phyloP scores from a whole-genome alignment of 31 red algal species.

The Asparagopsis taxiformis region DNA sequence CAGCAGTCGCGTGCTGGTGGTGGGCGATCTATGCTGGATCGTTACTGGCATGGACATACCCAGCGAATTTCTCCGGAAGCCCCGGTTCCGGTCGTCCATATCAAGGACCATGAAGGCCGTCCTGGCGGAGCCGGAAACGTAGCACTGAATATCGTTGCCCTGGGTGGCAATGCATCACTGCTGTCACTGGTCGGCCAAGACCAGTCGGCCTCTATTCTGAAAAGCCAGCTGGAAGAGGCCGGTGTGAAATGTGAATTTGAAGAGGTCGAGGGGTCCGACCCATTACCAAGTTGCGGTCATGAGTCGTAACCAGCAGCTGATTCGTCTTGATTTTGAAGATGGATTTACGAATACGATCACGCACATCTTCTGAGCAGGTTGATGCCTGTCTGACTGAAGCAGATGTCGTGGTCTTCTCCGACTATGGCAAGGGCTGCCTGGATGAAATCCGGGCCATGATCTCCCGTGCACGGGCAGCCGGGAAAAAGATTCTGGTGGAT shows the following conservation, averaged over 20 bases:
- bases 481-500: constrained; percentile 3
- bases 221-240: no score
- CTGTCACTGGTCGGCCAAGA: background rate
- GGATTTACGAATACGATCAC: background rate
- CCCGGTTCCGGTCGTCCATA: background rate
- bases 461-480: no score
- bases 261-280: no score
- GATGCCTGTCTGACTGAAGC: no score
- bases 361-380: no score
- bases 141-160: background rate
- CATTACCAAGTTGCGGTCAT: constrained; percentile 1
- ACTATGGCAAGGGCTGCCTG: no score
- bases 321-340: constrained; percentile 4
- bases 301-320: background rate
- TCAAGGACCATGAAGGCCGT: background rate
- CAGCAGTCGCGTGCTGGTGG: no score
- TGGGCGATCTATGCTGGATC: constrained; percentile 6
- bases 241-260: no score
- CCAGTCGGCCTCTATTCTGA: background rate
- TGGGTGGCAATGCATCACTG: background rate
- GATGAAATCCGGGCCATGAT: no score
- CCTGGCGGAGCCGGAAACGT: constrained; percentile 7
- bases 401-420: no score
- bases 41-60: background rate
- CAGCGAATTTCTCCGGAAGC: constrained; percentile 3